Evolutionary conservation across 768 basidiomycete species (phyloP).

Genomic region (Lactarius akahatsu): DNA sequence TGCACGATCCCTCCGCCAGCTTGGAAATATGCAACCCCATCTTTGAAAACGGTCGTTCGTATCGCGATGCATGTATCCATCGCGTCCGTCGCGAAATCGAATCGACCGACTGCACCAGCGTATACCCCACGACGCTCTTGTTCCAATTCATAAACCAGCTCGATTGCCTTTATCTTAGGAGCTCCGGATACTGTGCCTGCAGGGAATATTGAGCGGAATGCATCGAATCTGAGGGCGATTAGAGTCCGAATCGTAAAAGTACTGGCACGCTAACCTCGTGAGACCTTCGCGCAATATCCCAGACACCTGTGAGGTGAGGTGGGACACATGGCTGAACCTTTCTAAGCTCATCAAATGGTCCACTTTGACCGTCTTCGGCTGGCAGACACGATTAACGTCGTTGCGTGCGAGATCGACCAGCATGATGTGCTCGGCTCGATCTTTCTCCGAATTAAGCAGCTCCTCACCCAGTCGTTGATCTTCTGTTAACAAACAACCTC

Average conservation of each 20-base stretch:
- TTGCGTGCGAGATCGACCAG: constrained; percentile 96
- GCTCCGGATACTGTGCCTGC: constrained; percentile 98
- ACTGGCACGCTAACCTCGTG: constrained; percentile 58
- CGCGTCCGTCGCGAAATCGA: constrained; percentile 90
- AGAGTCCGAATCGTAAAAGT: not conserved
- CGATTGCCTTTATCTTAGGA: constrained; percentile 98
- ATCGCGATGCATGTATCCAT: constrained; percentile 99
- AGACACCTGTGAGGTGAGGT: constrained; percentile 93
- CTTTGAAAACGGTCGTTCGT: constrained; percentile 95
- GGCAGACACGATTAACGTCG: constrained; percentile 97
- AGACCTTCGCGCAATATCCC: constrained; percentile 78
- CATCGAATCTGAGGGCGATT: constrained; percentile 72
- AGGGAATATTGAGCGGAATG: constrained; percentile 98
- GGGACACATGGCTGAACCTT: constrained; percentile 97
- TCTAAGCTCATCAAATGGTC: constrained; percentile 92
- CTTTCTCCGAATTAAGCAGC: constrained; percentile 84
- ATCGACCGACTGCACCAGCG: constrained; percentile 96
- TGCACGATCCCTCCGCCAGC: constrained; percentile 98
- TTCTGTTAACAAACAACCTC: constrained; percentile 53
- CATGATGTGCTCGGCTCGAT: constrained; percentile 98
- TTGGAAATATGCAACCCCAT: constrained; percentile 87
- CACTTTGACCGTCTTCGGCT: constrained; percentile 92
- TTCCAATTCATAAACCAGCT: constrained; percentile 85
- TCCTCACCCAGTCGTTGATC: constrained; percentile 75
- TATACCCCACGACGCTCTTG: constrained; percentile 91